Base-by-base conservation (phyloP, 106 monocot genomes). In the Hemerocallis citrina region DNA sequence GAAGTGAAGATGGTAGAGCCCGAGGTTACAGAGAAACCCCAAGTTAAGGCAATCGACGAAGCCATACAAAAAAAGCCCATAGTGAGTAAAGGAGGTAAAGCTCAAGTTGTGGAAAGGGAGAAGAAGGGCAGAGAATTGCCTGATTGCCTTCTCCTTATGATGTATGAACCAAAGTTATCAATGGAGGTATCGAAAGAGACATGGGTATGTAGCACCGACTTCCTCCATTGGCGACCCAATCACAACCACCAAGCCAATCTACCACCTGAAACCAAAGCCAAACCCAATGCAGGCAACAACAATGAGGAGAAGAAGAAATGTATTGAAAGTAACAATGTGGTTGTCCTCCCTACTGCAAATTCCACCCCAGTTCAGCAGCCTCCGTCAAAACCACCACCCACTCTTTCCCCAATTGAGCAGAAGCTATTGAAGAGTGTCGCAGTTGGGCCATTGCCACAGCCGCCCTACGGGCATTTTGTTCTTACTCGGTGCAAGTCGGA, bases 131-230 rank as follows among this genome's bases (percentile, higher is more conserved):
- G 72, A 0, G 79, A 73, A 40, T 39, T 96, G 66, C 95, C 95
- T 7, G 95, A 96, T 39, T 96, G 95, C 66, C 76, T 96, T 10
- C 66, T 96, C 17, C 48, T 91, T 66, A 96, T 96, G 95, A 91
- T 96, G 95, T 96, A 87, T 32, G 95, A 96, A 51, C 95, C 95
- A 0, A 96, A 96, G 65, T 59, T 96, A 7, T 96, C 95, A 6
- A 96, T 96, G 95, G 95, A 96, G 74, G 95, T 96, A 2, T 96
- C 95, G 5, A 86, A 81, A 65, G 95, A 96, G 74, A 96, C 95
- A 0, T 96, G 95, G 95, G 90, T 96, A 20, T 87, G 84, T 66
- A 81, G 73, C 52, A 83, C 81, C 20, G 95, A 96, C 64, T 96
- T 91, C 52, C 32, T 85, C 61, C 71, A 63, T 7, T 83, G 83